Percentiles rank a stretch among this genome's conserved stretches.
Evolutionary conservation across 805 yeast genomes (phyloP).

Genomic region (Wickerhamiella galacta): DNA sequence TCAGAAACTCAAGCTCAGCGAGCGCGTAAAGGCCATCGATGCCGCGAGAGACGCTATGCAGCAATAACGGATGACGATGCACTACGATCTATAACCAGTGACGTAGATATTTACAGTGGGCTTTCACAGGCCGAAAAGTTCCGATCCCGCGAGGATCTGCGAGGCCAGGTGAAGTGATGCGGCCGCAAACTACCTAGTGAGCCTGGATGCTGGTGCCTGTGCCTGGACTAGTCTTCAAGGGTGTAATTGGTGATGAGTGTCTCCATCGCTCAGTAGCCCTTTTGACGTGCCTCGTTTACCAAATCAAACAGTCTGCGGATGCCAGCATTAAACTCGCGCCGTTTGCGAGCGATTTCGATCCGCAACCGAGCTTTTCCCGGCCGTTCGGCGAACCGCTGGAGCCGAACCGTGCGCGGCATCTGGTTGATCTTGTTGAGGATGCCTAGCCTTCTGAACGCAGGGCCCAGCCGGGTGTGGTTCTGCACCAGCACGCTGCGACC

Average conservation of each 20-base stretch:
- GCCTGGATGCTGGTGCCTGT: not conserved
- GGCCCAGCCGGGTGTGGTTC: conserved; percentile 12
- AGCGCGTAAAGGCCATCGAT: not conserved
- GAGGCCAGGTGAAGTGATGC: not conserved
- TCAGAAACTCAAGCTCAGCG: not conserved
- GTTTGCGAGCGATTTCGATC: conserved; percentile 17
- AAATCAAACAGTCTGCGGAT: conserved; percentile 21
- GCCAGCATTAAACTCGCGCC: conserved; percentile 20
- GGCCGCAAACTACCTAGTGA: not conserved
- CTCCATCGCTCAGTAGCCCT: conserved; percentile 6
- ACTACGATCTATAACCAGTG: too few species aligned
- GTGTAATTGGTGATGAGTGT: too few species aligned
- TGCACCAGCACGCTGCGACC: conserved; percentile 19
- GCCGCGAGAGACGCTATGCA: too few species aligned
- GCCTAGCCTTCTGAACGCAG: conserved; percentile 15
- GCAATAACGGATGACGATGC: too few species aligned
- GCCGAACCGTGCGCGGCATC: conserved; percentile 14
- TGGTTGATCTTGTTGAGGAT: conserved; percentile 17
- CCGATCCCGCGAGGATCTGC: too few species aligned
- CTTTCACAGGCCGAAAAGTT: too few species aligned
- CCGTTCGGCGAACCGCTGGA: conserved; percentile 20
- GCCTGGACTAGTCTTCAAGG: not conserved
- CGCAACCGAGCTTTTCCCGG: conserved; percentile 22
- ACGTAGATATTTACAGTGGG: too few species aligned
- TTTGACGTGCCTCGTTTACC: conserved; percentile 19